phyloP scores from a whole-genome alignment of 139 green algal species.

The Deuterostichococcus epilithicus region DNA sequence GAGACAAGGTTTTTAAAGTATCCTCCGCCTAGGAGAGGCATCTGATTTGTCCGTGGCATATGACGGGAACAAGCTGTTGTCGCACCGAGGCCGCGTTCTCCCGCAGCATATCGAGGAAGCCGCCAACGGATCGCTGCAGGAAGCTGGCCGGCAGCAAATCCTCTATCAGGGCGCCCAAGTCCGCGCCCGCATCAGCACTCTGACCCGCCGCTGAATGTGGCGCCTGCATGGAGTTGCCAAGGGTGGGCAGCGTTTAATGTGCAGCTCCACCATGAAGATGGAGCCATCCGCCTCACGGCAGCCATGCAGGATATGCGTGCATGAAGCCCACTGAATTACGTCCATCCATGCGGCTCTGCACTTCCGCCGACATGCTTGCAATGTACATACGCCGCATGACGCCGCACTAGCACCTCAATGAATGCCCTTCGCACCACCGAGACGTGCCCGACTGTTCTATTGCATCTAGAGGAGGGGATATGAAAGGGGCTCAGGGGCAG shows the following conservation, averaged over 20 bases:
- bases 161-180: constrained; percentile 40
- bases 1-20: too few species aligned
- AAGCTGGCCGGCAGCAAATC: constrained; percentile 65
- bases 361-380: too few species aligned
- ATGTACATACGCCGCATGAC: not conserved
- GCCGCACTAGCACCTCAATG: not conserved
- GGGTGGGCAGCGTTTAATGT: not conserved
- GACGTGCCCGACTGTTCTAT: not conserved
- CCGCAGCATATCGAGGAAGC: constrained; percentile 49
- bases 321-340: too few species aligned
- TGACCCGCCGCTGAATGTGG: not conserved
- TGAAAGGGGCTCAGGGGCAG: not conserved
- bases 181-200: not conserved
- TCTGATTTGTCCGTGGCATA: too few species aligned
- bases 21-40: too few species aligned
- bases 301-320: not conserved
- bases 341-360: too few species aligned
- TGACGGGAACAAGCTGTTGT: too few species aligned
- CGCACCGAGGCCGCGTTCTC: constrained; percentile 7
- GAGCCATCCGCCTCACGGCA: not conserved
- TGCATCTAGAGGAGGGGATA: not conserved
- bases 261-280: not conserved
- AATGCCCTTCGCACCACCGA: not conserved
- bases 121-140: constrained; percentile 30
- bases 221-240: not conserved